Evolutionary conservation across 2,329 filamentous ascomycete species (phyloP).

Genomic region (Clarireedia paspali): DNA sequence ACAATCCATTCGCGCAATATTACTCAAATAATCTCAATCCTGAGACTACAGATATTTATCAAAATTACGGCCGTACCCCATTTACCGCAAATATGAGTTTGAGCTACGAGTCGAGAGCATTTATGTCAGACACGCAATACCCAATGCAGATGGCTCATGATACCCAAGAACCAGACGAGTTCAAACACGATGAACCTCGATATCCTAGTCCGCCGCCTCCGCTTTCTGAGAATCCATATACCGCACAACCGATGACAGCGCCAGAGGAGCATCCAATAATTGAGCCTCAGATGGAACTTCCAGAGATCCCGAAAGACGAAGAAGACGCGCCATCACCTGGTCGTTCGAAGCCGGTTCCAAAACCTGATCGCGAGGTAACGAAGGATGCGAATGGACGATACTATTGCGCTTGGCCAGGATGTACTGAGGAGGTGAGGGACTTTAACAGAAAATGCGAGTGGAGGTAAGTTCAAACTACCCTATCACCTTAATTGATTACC

Average conservation of each 20-base stretch:
- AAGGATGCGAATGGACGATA: conserved; percentile 70
- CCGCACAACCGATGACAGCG: conserved; percentile 18
- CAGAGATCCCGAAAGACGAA: conserved; percentile 24
- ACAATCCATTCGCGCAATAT: not conserved
- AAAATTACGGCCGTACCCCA: not conserved
- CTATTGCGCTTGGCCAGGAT: conserved; percentile 64
- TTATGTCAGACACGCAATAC: conserved; percentile 20
- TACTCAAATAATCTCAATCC: not conserved
- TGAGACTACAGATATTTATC: not conserved
- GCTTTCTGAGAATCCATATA: conserved; percentile 26
- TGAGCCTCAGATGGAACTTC: conserved; percentile 20
- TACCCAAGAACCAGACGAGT: conserved; percentile 24
- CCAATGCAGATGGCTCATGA: conserved; percentile 25
- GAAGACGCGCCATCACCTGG: conserved; percentile 26
- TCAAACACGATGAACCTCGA: conserved; percentile 20
- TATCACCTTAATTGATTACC: conserved; percentile 17
- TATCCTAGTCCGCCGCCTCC: conserved; percentile 27
- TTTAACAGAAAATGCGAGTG: conserved; percentile 88
- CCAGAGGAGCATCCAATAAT: conserved; percentile 11
- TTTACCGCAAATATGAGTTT: conserved; percentile 19
- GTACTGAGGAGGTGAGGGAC: conserved; percentile 52
- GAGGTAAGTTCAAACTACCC: conserved; percentile 53
- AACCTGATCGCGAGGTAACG: conserved; percentile 48
- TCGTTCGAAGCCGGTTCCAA: conserved; percentile 44
- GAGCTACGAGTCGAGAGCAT: conserved; percentile 23